Conservation (phyloP, 1,284 basidiomycete species). For the Volvariella volvacea region DNA sequence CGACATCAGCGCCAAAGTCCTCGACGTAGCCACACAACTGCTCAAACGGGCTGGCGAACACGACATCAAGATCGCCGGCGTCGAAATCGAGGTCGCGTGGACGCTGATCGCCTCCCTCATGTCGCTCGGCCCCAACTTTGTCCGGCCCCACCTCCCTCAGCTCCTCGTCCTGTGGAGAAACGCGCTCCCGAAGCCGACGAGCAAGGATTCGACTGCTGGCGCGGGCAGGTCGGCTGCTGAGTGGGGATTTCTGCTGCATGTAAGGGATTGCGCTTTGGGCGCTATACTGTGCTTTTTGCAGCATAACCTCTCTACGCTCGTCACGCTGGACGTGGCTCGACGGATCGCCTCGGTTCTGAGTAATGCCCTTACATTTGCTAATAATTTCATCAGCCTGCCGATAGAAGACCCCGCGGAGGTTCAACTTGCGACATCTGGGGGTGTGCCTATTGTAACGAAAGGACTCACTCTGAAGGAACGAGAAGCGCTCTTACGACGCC, state of each 20-base stretch:
- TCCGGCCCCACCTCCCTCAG: conserved; percentile 87
- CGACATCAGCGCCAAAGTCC: conserved; percentile 85
- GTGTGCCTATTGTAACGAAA: conserved; percentile 22
- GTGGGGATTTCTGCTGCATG: conserved; percentile 89
- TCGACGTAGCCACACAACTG: conserved; percentile 87
- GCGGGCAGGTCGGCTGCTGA: conserved; percentile 68
- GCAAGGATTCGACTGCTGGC: conserved; percentile 66
- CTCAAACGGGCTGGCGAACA: conserved; percentile 91
- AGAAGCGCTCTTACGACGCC: conserved; percentile 78
- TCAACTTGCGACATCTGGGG: conserved; percentile 19
- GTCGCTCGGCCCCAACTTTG: conserved; percentile 91
- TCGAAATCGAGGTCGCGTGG: conserved; percentile 96
- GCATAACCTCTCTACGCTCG: conserved; percentile 69
- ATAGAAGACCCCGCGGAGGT: conserved; percentile 43
- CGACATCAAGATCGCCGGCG: conserved; percentile 72
- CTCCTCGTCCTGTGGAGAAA: conserved; percentile 95
- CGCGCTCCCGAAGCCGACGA: conserved; percentile 90
- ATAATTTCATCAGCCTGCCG: conserved; percentile 54
- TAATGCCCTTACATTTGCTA: conserved; percentile 88
- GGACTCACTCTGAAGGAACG: conserved; percentile 68
- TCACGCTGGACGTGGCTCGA: conserved; percentile 88
- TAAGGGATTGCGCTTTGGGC: conserved; percentile 86
- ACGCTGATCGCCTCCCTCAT: conserved; percentile 86
- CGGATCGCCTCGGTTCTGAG: conserved; percentile 82
- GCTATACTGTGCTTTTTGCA: conserved; percentile 86